These are phyloP conservation scores for Phytophthora melonis DNA, from an alignment of 352 stramenopile genomes.

Conservation along the genomic window DNA sequence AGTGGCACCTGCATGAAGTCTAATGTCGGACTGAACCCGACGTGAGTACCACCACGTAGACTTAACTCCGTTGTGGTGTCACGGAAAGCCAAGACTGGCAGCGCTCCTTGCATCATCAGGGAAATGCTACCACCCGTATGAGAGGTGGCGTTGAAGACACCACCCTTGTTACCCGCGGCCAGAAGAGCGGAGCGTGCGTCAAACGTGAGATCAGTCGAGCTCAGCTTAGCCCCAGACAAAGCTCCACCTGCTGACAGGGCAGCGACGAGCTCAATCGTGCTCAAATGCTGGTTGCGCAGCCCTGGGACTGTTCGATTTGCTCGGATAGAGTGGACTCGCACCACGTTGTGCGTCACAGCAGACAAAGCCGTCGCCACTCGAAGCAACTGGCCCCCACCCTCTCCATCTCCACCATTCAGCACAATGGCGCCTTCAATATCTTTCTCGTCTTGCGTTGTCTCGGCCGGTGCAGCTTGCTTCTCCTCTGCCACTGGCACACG, in stretches of 20 bases:
- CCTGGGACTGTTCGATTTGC: slow-evolving; percentile 75
- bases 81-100: slow-evolving; percentile 61
- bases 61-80: slow-evolving; percentile 32
- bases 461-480: slow-evolving; percentile 7
- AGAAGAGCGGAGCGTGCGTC: slow-evolving; percentile 26
- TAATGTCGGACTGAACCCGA: slow-evolving; percentile 65
- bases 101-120: slow-evolving; percentile 72
- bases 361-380: slow-evolving; percentile 82
- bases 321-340: slow-evolving; percentile 86
- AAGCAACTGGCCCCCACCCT: slow-evolving; percentile 92
- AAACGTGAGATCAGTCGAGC: slow-evolving; percentile 58
- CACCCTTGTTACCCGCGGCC: slow-evolving; percentile 7
- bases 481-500: slow-evolving; percentile 12
- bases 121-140: slow-evolving; percentile 65
- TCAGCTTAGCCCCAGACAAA: slow-evolving; percentile 54
- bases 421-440: slow-evolving; percentile 36
- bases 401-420: slow-evolving; percentile 66
- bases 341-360: slow-evolving; percentile 60
- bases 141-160: slow-evolving; percentile 44
- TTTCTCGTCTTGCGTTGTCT: background rate
- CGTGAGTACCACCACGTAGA: slow-evolving; percentile 67
- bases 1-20: slow-evolving; percentile 73
- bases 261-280: slow-evolving; percentile 68
- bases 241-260: slow-evolving; percentile 39
- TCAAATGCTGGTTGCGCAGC: slow-evolving; percentile 86